phyloP scores from a whole-genome alignment of 1,284 basidiomycete species.

The Pseudozyma tsukubaensis region DNA sequence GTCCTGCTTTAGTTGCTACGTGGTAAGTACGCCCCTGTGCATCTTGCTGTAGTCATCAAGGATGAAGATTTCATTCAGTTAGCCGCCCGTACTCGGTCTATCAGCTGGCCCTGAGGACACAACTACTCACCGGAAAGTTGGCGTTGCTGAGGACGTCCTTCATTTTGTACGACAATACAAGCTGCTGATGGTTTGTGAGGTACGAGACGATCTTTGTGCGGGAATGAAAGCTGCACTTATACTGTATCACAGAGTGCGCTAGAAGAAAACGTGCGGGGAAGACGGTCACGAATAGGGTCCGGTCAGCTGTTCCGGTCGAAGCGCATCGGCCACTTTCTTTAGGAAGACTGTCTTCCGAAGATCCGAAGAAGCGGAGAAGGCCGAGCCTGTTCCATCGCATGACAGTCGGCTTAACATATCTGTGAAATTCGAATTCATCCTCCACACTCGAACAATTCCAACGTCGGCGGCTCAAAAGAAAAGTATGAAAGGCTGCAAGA shows the following conservation, averaged over 20 bases:
- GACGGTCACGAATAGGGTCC: neutral
- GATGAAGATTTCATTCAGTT: neutral
- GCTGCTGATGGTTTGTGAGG: slow-evolving; percentile 6
- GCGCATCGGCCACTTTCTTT: neutral
- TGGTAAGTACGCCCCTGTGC: slow-evolving; percentile 53
- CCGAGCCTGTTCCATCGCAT: slow-evolving; percentile 7
- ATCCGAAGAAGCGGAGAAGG: slow-evolving; percentile 41
- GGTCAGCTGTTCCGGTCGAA: no score
- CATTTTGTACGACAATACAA: slow-evolving; percentile 25
- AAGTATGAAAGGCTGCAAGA: slow-evolving; percentile 1
- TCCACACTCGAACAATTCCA: slow-evolving; percentile 22
- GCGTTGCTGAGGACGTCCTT: slow-evolving; percentile 58
- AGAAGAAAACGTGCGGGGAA: slow-evolving; percentile 8
- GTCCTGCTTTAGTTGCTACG: slow-evolving; percentile 50
- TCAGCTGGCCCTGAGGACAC: neutral
- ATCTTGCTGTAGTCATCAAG: slow-evolving; percentile 34
- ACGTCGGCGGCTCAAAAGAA: neutral
- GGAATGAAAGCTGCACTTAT: no score
- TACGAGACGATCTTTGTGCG: neutral
- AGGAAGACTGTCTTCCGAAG: slow-evolving; percentile 24
- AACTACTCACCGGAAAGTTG: slow-evolving; percentile 56
- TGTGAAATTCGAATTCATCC: slow-evolving; percentile 2
- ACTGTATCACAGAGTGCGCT: no score
- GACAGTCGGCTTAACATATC: neutral
- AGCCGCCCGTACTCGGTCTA: neutral